Base-by-base conservation (phyloP, 2,329 filamentous ascomycete species). In the Fusarium sp. region DNA sequence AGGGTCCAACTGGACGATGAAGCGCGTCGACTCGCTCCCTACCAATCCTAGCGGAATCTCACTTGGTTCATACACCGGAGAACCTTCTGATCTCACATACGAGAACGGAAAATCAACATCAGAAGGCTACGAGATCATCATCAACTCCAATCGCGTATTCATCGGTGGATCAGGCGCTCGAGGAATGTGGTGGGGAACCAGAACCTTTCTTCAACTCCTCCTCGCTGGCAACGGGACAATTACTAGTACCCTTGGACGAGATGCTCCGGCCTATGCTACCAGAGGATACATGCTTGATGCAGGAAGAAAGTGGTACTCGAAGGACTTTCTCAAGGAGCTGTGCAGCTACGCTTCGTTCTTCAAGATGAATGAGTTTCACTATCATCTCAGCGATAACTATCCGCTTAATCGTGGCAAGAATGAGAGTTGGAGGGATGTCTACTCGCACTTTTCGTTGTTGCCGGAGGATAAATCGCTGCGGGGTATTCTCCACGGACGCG, bases 281-380 rank as follows among this genome's bases (percentile, higher is more conserved):
- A 44, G 67, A 59, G 67, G 65, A 7, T 70, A 70, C 1, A 70
- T 65, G 67, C 47, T 70, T 5, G 67, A 70, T 3, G 67, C 67
- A 14, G 67, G 67, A 6, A 30, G 67, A 35, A 70, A 70, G 22
- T 70, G 67, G 65, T 70, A 70, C 1, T 70, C 67, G 2, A 70
- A 70, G 6, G 53, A 50, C 7, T 70, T 70, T 10, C 59, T 70
- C 8, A 65, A 70, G 1, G 65, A 70, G 3, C 9, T 70, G 0
- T 70, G 67, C 47, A 70, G 67, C 13, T 70, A 70, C 6, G 65
- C 67, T 5, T 70, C 67, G 14, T 70, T 70, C 45, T 70, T 70
- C 28, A 70, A 70, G n/a, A 70, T 70, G 59, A 70, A 65, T 16
- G 67, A 70, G 28, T 70, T 70, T 12, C 67, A 70, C 1, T 70